Conservation (phyloP, 108 stramenopile genomes). For the Nitzschia sp. region DNA sequence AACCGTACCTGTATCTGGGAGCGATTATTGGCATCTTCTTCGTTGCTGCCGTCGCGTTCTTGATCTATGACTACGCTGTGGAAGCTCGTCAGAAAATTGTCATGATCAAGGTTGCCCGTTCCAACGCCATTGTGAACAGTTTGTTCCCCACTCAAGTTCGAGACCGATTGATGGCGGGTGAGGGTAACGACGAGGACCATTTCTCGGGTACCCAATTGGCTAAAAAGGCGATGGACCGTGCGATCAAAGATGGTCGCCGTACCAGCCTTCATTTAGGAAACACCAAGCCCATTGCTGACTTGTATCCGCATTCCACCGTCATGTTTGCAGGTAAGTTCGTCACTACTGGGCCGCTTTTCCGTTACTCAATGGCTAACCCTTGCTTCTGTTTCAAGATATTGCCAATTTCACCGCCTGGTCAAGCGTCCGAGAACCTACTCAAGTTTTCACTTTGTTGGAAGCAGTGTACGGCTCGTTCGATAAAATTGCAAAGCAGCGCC, state of each 20-base stretch:
- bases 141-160: slow-evolving; percentile 20
- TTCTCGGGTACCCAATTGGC: background rate
- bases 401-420: slow-evolving; percentile 60
- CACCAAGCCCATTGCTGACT: slow-evolving; percentile 22
- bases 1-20: slow-evolving; percentile 29
- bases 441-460: slow-evolving; percentile 58
- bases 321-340: slow-evolving; percentile 23
- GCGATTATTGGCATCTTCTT: slow-evolving; percentile 46
- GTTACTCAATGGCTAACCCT: background rate
- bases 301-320: slow-evolving; percentile 14
- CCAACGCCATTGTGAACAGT: slow-evolving; percentile 15
- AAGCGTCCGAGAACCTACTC: slow-evolving; percentile 43
- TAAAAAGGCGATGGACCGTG: too few relatives aligned
- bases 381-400: slow-evolving; percentile 9
- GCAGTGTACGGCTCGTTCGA: slow-evolving; percentile 58
- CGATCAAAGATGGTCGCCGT: background rate
- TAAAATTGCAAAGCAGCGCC: slow-evolving; percentile 24
- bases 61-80: slow-evolving; percentile 44
- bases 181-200: background rate
- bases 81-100: background rate
- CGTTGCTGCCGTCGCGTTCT: slow-evolving; percentile 41
- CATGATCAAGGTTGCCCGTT: background rate
- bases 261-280: background rate
- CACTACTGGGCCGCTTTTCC: background rate
- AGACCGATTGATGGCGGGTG: slow-evolving; percentile 3